Conservation (phyloP, 306 rosid species). For the Cotoneaster glaucophyllus region DNA sequence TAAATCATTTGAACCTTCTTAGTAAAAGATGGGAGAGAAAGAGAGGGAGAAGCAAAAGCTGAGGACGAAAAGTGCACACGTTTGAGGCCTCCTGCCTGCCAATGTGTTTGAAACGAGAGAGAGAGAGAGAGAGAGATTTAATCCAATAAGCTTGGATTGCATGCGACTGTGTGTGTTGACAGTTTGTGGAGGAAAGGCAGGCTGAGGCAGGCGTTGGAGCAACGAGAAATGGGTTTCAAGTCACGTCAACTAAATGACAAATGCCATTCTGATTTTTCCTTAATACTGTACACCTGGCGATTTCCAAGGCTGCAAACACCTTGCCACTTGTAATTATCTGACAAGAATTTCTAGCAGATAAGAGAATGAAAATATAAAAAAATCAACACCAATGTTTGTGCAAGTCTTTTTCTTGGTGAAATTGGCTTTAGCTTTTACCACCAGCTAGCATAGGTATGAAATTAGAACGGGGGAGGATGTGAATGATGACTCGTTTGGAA, state of each 20-base stretch:
- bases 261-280: slow-evolving; percentile 13
- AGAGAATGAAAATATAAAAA: background rate
- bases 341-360: background rate
- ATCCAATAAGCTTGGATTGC: background rate
- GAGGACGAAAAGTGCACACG: slow-evolving; percentile 60
- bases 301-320: background rate
- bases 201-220: background rate
- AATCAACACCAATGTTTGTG: too few relatives aligned
- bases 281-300: slow-evolving; percentile 32
- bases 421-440: too few relatives aligned
- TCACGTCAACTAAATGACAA: background rate
- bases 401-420: too few relatives aligned
- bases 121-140: background rate
- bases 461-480: too few relatives aligned
- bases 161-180: background rate
- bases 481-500: too few relatives aligned
- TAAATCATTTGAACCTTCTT: background rate
- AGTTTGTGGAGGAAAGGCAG: slow-evolving; percentile 18
- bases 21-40: background rate
- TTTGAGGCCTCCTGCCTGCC: slow-evolving; percentile 5
- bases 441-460: too few relatives aligned
- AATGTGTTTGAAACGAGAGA: background rate
- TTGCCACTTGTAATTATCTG: background rate
- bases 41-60: slow-evolving; percentile 2
- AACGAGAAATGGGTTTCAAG: background rate